Percentiles rank a stretch among this genome's conserved stretches.
Evolutionary conservation across 371 early-diverging fungal species (phyloP).

Genomic region (Zychaea mexicana): DNA sequence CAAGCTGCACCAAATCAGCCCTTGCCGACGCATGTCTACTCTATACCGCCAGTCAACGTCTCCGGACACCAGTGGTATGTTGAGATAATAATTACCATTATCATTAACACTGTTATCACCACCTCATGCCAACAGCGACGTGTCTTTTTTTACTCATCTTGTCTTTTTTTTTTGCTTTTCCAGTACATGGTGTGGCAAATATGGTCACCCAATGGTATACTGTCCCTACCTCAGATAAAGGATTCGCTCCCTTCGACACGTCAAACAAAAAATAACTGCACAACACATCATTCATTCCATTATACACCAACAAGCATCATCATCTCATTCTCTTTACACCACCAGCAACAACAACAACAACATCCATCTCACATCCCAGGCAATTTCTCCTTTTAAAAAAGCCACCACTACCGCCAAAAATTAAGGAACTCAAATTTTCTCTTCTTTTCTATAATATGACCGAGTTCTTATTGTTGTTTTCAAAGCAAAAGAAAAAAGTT

Average conservation of each 20-base stretch:
- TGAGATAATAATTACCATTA: not conserved
- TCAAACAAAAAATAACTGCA: no score
- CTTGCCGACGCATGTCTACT: not conserved
- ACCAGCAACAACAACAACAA: no score
- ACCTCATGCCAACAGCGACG: no score
- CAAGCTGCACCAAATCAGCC: not conserved
- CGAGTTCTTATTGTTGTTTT: not conserved
- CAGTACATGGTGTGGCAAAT: conserved; percentile 31
- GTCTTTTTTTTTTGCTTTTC: not conserved
- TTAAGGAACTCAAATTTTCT: not conserved
- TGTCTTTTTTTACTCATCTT: not conserved
- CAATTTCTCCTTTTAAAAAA: no score
- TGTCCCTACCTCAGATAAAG: conserved; percentile 23
- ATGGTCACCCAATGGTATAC: conserved; percentile 15
- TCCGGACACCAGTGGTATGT: conserved; percentile 27
- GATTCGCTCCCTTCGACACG: no score
- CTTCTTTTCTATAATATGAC: not conserved
- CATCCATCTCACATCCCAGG: no score
- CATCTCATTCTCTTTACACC: no score
- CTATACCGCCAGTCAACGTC: conserved; percentile 2
- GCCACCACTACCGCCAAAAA: no score
- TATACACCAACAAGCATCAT: no score
- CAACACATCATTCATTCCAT: no score
- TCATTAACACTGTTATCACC: not conserved
- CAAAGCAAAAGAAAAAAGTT: not conserved